phyloP scores from a whole-genome alignment of 2,329 filamentous ascomycete genomes.

The Reticulascus tulasneorum region DNA sequence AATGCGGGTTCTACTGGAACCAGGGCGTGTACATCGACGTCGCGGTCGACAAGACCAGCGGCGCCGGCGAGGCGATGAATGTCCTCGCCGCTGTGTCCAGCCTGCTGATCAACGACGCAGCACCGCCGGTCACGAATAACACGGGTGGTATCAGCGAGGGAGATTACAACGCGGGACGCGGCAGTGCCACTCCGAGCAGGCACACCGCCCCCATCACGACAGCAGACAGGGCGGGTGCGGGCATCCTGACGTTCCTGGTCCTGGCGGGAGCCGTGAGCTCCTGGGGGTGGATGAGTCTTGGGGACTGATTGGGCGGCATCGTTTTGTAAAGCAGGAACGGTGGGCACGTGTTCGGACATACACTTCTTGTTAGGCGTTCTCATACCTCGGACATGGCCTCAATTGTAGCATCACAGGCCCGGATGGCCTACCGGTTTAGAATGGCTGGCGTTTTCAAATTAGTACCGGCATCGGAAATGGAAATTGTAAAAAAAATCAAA shows the following conservation, averaged over 20 bases:
- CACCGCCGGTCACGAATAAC: conserved; percentile 37
- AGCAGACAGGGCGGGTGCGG: conserved; percentile 65
- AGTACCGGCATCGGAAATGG: too few species aligned
- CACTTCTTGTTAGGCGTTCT: too few species aligned
- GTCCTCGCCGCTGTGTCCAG: conserved; percentile 52
- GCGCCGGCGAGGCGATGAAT: conserved; percentile 57
- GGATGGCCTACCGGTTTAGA: too few species aligned
- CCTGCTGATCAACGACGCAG: conserved; percentile 39
- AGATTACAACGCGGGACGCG: conserved; percentile 21
- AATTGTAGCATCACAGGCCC: too few species aligned
- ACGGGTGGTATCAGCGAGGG: conserved; percentile 50
- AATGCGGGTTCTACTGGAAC: conserved; percentile 64
- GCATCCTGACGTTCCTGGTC: conserved; percentile 57
- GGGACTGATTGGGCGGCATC: too few species aligned
- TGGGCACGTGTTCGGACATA: too few species aligned
- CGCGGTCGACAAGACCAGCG: conserved; percentile 48
- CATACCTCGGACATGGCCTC: too few species aligned
- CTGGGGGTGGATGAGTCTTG: conserved; percentile 39
- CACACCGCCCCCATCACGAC: conserved; percentile 33
- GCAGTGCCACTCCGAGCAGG: conserved; percentile 6
- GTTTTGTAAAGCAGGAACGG: too few species aligned
- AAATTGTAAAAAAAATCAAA: too few species aligned
- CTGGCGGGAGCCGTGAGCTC: conserved; percentile 52
- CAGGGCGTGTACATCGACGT: conserved; percentile 38
- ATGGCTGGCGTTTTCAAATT: too few species aligned